Base-by-base conservation (phyloP, 768 basidiomycete species). In the Plicaturopsis crispa region DNA sequence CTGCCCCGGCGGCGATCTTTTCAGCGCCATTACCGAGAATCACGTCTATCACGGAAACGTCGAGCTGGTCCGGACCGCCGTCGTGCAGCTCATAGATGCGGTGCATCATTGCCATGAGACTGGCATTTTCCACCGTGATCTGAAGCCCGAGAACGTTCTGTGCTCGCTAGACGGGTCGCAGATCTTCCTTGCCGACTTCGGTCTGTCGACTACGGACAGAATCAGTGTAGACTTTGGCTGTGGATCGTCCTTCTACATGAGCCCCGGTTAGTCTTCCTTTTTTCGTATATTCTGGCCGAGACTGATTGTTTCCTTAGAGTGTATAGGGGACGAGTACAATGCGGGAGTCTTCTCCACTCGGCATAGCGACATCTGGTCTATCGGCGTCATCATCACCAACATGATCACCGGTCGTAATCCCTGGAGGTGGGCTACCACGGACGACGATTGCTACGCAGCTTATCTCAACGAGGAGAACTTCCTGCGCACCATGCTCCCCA, bases 101-200 rank as follows among this genome's bases (percentile, higher is more conserved):
- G 74, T 92, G 31, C 69, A 80, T 35, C 70, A 81, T 53, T 87
- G 83, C 51, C 87, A 92, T 50, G 55, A 63, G 30, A 65, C 67
- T 30, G 74, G 78, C 7, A 75, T 92, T 44, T 88, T 73, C 52
- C 90, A 92, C 59, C 82, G 88, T 18, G 87, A 91, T 50, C 72
- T 93, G 51, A 91, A 92, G 57, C 88, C 88, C 1, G 89, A 90
- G 55, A 88, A 82, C 54, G 68, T 89, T 19, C 61, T 91, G 24
- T 78, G 75, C 51, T 70, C 55, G 43, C 60, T 56, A 51, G 75
- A 58, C 36, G 78, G 80, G 12, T 51, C 56, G 30, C 58, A 62
- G 43, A 65, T 88, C 24, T 69, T 67, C 40, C 65, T 90, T 35
- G 77, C 83, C 5, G 88, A 91, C 58, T 91, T 90, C 67, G 88